Base-by-base conservation (phyloP, 2,329 filamentous ascomycete species). In the Tolypocladium album region DNA sequence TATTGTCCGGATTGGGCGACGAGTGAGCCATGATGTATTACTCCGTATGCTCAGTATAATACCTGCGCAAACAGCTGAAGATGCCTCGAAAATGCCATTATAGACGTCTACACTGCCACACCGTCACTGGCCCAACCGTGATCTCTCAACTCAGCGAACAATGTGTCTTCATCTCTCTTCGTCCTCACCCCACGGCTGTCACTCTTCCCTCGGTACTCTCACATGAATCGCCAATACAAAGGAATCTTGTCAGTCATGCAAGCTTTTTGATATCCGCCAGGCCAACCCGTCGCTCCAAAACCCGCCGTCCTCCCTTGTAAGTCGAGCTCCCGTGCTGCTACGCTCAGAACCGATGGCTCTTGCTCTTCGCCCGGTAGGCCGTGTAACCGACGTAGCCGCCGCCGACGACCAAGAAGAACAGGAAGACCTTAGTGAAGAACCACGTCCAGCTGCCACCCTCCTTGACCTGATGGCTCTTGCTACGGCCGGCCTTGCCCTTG, bases 361-460 rank as follows among this genome's bases (percentile, higher is more conserved):
- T 84, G 72, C 77, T 79, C 74, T 82, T 86, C 64, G 88, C 75
- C 70, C 92, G 84, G 77, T 90, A 99, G 55, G 88, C 82, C 8
- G 92, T 97, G 72, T 82, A 97, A 36, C 91, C 93, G 53, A 92
- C 85, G 72, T 97, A 99, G 5, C 73, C 89, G 65, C 89, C 92
- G 12, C 81, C 89, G 53, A 13, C n/a, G 31, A 88, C 67, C 20
- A 86, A 83, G 38, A 87, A 72, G 64, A 89, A 78, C 74, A 96
- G 88, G 61, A 97, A 71, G 63, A 90, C 80, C 84, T 97, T 97
- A 74, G 92, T 81, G 63, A 97, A 77, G 74, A 84, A 81, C 81
- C 82, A 84, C 56, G 75, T 77, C 82, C 81, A 86, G 74, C 80
- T 79, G 64, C 82, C 77, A 61, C 77, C 76, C 67, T 75, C 69